Base-by-base conservation (phyloP, 345 rosid genomes). In the Lumnitzera racemosa region DNA sequence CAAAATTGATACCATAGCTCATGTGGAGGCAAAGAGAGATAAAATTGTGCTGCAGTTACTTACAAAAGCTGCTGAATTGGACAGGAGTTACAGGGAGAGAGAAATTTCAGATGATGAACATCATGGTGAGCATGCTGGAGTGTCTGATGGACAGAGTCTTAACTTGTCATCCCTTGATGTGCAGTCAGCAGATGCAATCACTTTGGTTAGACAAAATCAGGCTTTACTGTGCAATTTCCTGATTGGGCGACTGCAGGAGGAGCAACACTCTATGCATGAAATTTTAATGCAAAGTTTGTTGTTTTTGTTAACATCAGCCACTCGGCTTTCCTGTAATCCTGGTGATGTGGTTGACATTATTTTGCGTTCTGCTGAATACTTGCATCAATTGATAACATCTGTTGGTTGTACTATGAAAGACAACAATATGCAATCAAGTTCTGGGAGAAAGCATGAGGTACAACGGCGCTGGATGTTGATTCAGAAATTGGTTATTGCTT, bases 161-260 rank as follows among this genome's bases (percentile, higher is more conserved):
- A 78, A 74, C 53, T 72, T 86, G 71, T 72, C 84, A 78, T 73
- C 87, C 11, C 31, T 46, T 69, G 88, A 85, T 66, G 15, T 76
- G 61, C 63, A 78, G 53, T 76, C 74, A 64, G 74, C 80, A 29
- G 92, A 88, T 75, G 96, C 92, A 4, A 60, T 88, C 65, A 88
- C 96, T 56, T 73, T 85, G 80, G 83, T 82, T 72, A 79, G 96
- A 68, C 85, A 83, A 82, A 85, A 85, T 67, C 92, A 88, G 74
- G 80, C 77, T 64, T 59, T 82, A 59, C 57, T 88, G 47, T 85
- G 79, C 71, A 75, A 66, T 69, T 88, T 88, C 77, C 74, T 88
- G 63, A 73, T 83, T 66, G 78, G 62, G 69, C 59, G 73, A 57
- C 75, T 85, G 78, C 79, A 70, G 68, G 83, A 67, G 64, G 90